phyloP scores from a whole-genome alignment of 192 early-diverging fungal genomes.

The Diversispora eburnea region DNA sequence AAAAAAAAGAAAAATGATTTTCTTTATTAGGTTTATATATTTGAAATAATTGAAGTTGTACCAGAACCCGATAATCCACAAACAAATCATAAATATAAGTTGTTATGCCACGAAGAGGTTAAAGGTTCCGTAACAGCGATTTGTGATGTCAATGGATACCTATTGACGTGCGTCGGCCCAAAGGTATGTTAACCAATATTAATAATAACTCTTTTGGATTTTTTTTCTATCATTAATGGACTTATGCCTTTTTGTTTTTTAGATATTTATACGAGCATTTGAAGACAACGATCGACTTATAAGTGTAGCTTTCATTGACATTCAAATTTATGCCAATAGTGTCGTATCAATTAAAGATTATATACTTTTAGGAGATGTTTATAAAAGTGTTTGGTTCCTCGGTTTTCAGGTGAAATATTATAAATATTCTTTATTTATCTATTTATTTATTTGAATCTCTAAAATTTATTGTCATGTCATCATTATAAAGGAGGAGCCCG shows the following conservation, averaged over 20 bases:
- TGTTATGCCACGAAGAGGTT: conserved; percentile 77
- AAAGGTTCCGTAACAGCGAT: conserved; percentile 85
- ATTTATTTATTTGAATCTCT: neutral
- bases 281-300: conserved; percentile 76
- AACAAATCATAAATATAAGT: conserved; percentile 89
- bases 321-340: conserved; percentile 83
- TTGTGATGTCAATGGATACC: conserved; percentile 78
- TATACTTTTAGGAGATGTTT: conserved; percentile 81
- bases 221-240: neutral
- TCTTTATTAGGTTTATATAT: conserved; percentile 72
- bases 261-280: conserved; percentile 82
- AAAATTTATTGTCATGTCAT: neutral
- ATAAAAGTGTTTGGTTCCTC: conserved; percentile 84
- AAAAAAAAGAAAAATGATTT: conserved; percentile 1
- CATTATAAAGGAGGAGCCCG: conserved; percentile 73
- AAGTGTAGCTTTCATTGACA: conserved; percentile 93
- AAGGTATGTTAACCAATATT: conserved; percentile 51
- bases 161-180: conserved; percentile 82
- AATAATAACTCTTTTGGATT: neutral
- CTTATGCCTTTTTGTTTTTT: conserved; percentile 5
- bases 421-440: neutral
- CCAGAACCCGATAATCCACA: conserved; percentile 92
- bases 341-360: conserved; percentile 83
- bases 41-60: conserved; percentile 95
- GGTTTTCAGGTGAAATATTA: conserved; percentile 76